These are phyloP conservation scores for Tubosaeta sp. DNA, from an alignment of 768 basidiomycete genomes.

Conservation along the genomic window DNA sequence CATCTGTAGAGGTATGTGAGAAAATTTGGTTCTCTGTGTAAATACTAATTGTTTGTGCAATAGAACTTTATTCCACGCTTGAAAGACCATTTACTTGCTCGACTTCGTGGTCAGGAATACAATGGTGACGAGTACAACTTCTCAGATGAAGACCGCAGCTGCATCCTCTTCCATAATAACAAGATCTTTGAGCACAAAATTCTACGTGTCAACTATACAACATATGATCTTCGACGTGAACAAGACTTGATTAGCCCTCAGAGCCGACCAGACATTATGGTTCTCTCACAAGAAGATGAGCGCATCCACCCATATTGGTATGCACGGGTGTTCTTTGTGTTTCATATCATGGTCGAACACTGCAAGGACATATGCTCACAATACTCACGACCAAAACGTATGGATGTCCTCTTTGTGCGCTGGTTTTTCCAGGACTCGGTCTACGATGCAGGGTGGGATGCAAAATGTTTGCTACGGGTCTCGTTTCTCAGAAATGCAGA, in stretches of 20 bases:
- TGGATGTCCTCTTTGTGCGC: conserved; percentile 41
- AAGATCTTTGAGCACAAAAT: conserved; percentile 4
- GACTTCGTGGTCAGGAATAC: background rate
- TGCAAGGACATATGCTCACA: background rate
- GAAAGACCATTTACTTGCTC: background rate
- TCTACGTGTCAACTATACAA: conserved; percentile 22
- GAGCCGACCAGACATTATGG: conserved; percentile 33
- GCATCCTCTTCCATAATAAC: background rate
- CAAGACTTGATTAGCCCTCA: conserved; percentile 39
- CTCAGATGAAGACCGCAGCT: background rate
- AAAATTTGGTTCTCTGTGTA: too few species aligned
- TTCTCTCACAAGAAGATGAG: conserved; percentile 23
- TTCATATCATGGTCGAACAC: conserved; percentile 12
- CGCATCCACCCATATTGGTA: conserved; percentile 38
- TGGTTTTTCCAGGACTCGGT: conserved; percentile 33
- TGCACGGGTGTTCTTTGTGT: conserved; percentile 8
- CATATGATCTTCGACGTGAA: conserved; percentile 20
- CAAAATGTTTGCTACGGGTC: conserved; percentile 1
- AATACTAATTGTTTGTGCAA: background rate
- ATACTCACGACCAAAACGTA: conserved; percentile 5
- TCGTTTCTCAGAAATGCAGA: background rate
- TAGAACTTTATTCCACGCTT: background rate
- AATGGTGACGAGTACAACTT: background rate
- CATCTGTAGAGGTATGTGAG: background rate
- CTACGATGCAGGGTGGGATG: conserved; percentile 23